Conservation (phyloP, 345 rosid species). For the Bretschneidera sinensis region DNA sequence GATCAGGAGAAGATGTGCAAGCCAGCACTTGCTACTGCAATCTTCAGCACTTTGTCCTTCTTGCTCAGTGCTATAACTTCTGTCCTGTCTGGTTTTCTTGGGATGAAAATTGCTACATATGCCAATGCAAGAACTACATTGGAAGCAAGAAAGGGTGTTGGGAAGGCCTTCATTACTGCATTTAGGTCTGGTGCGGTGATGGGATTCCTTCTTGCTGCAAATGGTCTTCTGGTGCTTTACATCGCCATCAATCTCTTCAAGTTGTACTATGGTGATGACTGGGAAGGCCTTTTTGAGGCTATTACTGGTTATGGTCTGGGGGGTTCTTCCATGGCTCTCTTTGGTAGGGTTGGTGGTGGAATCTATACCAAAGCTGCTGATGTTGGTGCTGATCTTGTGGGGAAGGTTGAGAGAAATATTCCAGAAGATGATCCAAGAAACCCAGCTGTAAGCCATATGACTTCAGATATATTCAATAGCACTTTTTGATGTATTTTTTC, state of each 20-base stretch:
- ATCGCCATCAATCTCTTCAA: conserved; percentile 56
- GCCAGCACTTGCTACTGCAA: conserved; percentile 84
- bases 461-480: background rate
- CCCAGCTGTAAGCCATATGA: conserved; percentile 56
- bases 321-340: conserved; percentile 79
- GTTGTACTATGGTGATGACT: conserved; percentile 64
- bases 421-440: conserved; percentile 76
- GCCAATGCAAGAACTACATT: conserved; percentile 91
- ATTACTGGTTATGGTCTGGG: conserved; percentile 77
- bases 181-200: conserved; percentile 78
- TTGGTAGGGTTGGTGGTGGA: conserved; percentile 78
- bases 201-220: conserved; percentile 76
- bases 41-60: conserved; percentile 71
- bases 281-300: conserved; percentile 77
- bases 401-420: conserved; percentile 71
- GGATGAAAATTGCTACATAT: conserved; percentile 89
- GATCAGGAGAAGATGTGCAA: conserved; percentile 54
- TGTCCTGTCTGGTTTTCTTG: conserved; percentile 81
- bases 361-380: conserved; percentile 74
- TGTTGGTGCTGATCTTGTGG: conserved; percentile 80
- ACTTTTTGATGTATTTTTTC: background rate
- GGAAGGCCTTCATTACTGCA: conserved; percentile 65
- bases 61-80: conserved; percentile 75
- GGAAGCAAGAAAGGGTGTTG: conserved; percentile 87
- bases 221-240: conserved; percentile 65